Conservation (phyloP, 2,329 filamentous ascomycete genomes). For the Aspergillus sp. region DNA sequence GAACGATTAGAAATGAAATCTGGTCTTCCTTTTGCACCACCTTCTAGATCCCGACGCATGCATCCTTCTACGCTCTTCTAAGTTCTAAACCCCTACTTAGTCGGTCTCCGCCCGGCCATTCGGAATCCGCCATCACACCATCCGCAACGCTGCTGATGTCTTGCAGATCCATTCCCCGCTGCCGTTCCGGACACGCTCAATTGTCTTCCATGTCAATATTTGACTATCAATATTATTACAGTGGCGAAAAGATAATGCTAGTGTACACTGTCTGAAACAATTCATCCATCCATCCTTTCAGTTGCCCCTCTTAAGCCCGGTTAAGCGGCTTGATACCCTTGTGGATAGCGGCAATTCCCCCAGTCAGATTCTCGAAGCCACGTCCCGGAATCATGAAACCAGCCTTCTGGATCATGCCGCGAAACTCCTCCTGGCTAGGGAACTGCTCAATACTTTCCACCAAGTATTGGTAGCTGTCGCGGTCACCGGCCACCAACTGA, state of each 20-base stretch:
- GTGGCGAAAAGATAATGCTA: background rate
- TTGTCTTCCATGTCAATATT: background rate
- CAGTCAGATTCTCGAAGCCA: conserved; percentile 87
- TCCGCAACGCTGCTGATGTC: conserved; percentile 1
- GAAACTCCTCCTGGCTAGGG: conserved; percentile 81
- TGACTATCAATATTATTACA: background rate
- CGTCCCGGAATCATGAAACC: conserved; percentile 82
- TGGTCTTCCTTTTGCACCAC: background rate
- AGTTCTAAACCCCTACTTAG: background rate
- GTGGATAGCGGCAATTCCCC: conserved; percentile 93
- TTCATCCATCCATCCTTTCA: background rate
- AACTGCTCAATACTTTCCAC: conserved; percentile 97
- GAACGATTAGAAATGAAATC: background rate
- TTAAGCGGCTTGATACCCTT: conserved; percentile 81
- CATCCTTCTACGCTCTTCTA: background rate
- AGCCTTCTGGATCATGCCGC: conserved; percentile 60
- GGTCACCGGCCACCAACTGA: conserved; percentile 88
- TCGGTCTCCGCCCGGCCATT: background rate
- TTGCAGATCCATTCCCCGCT: conserved; percentile 7
- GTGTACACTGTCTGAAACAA: background rate
- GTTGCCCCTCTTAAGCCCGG: conserved; percentile 4
- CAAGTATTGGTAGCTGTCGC: conserved; percentile 96
- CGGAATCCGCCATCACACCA: conserved; percentile 1
- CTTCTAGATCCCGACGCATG: background rate
- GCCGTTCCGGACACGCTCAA: background rate